Conservation (phyloP, 768 basidiomycete genomes). For the Kondoa subrosea region DNA sequence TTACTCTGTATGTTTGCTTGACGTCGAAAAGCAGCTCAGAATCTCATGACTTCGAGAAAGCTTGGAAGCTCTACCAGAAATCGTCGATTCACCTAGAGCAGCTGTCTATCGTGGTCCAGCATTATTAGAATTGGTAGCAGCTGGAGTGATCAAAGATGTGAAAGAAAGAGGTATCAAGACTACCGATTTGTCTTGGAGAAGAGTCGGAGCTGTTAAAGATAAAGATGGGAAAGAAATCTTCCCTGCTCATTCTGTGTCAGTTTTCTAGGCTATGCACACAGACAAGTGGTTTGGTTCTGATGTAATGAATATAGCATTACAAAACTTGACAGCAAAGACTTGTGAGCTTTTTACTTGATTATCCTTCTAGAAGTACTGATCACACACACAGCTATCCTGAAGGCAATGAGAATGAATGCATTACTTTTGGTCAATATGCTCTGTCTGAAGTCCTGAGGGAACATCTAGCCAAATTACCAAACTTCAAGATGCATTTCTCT, state of each 20-base stretch:
- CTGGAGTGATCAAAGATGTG: slow-evolving; percentile 1
- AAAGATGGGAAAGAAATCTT: neutral
- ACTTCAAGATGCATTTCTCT: slow-evolving; percentile 5
- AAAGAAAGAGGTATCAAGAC: neutral
- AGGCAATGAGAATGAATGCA: neutral
- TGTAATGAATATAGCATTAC: too few relatives aligned
- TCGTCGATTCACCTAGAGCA: neutral
- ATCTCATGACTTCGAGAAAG: neutral
- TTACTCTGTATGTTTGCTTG: neutral
- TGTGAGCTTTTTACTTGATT: too few relatives aligned
- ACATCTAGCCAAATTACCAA: neutral
- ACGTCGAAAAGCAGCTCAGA: neutral
- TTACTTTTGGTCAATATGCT: neutral
- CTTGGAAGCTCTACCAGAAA: neutral
- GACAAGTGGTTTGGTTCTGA: too few relatives aligned
- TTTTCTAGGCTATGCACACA: too few relatives aligned
- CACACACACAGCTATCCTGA: too few relatives aligned
- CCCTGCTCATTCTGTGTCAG: neutral
- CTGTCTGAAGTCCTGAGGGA: neutral
- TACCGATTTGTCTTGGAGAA: neutral
- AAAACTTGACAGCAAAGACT: too few relatives aligned
- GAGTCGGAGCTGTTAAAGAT: neutral
- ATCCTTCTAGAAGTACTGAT: too few relatives aligned
- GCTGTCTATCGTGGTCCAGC: slow-evolving; percentile 6
- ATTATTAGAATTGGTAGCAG: neutral